A percentile compares a stretch with the other conserved stretches of the same genome.
Conservation (phyloP, 176 grass and related monocot species). For the Avena sativa region DNA sequence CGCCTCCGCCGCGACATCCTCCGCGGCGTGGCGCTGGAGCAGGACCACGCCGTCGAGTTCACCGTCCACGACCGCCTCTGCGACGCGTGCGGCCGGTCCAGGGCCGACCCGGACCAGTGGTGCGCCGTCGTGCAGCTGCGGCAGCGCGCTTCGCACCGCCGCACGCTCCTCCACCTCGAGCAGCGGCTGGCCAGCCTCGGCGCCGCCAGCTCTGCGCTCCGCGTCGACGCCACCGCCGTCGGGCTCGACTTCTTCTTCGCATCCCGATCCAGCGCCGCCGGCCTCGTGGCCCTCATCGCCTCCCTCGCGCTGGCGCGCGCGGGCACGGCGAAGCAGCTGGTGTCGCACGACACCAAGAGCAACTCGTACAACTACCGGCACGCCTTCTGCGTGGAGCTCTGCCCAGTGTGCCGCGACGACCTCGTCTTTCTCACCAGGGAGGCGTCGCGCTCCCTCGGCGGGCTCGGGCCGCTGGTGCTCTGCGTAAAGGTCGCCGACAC, state of each 20-base stretch:
- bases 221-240: conserved; percentile 40
- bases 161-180: conserved; percentile 71
- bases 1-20: conserved; percentile 58
- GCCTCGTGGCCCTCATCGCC: conserved; percentile 57
- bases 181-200: conserved; percentile 58
- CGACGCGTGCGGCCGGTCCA: conserved; percentile 41
- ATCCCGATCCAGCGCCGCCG: conserved; percentile 52
- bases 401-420: conserved; percentile 70
- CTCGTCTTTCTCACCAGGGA: conserved; percentile 60
- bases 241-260: conserved; percentile 79
- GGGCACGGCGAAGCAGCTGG: conserved; percentile 59
- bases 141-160: conserved; percentile 62
- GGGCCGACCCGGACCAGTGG: conserved; percentile 61
- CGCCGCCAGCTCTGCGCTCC: conserved; percentile 43
- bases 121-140: conserved; percentile 58
- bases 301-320: conserved; percentile 49
- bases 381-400: conserved; percentile 66
- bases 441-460: conserved; percentile 51
- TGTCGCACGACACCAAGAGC: conserved; percentile 68
- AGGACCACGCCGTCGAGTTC: conserved; percentile 57
- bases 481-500: conserved; percentile 59
- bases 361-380: conserved; percentile 46
- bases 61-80: conserved; percentile 62
- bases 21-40: conserved; percentile 55
- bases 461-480: conserved; percentile 66